phyloP scores from a whole-genome alignment of 192 early-diverging fungal species.

The Entomortierella parvispora region DNA sequence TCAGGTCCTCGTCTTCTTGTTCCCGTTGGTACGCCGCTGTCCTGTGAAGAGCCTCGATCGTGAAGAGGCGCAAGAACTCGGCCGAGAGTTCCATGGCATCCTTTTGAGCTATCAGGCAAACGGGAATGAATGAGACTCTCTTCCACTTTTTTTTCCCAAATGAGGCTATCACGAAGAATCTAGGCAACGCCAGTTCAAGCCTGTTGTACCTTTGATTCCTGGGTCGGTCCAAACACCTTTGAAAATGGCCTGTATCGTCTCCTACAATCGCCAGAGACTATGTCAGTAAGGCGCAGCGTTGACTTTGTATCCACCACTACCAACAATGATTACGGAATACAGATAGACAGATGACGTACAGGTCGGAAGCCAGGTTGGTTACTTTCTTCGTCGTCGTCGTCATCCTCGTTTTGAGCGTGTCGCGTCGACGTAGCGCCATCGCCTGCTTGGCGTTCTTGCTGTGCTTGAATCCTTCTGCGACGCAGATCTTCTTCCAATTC shows the following conservation, averaged over 20 bases:
- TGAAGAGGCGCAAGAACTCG: slow-evolving; percentile 49
- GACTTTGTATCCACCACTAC: too few species aligned
- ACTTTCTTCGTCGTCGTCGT: slow-evolving; percentile 13
- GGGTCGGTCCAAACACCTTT: slow-evolving; percentile 48
- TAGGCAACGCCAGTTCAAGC: neutral
- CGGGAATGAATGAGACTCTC: neutral
- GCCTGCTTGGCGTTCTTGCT: too few species aligned
- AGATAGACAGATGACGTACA: slow-evolving; percentile 2
- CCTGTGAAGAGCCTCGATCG: slow-evolving; percentile 52
- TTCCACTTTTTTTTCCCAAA: neutral
- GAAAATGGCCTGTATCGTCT: slow-evolving; percentile 48
- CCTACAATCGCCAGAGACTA: slow-evolving; percentile 20
- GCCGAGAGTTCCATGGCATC: slow-evolving; percentile 46
- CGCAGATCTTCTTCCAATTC: too few species aligned
- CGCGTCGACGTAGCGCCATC: neutral
- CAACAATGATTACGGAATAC: neutral
- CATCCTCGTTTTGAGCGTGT: neutral
- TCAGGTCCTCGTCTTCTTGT: slow-evolving; percentile 50
- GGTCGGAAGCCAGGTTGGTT: slow-evolving; percentile 17
- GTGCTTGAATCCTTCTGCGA: too few species aligned
- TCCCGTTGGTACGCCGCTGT: slow-evolving; percentile 49
- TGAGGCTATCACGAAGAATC: neutral
- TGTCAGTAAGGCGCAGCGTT: neutral
- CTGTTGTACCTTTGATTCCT: slow-evolving; percentile 48
- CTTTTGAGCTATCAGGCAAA: slow-evolving; percentile 24